phyloP scores from a whole-genome alignment of 176 grass and related monocot species.

The Cenchrus fungigraminus region DNA sequence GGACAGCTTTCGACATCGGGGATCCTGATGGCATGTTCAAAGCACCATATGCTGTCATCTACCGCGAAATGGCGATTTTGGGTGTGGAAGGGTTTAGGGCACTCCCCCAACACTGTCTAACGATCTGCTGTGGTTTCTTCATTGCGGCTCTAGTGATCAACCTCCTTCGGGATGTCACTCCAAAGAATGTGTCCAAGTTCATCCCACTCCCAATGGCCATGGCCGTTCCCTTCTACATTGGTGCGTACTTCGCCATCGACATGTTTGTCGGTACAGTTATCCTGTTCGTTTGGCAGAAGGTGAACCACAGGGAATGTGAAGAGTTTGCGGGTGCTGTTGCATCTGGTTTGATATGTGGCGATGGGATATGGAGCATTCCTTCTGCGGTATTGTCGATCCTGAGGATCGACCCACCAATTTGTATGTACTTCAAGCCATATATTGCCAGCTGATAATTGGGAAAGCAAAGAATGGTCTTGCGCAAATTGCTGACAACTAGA shows the following conservation, averaged over 20 bases:
- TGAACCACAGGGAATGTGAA: slow-evolving; percentile 71
- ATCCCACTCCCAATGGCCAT: slow-evolving; percentile 88
- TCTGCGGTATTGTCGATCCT: slow-evolving; percentile 82
- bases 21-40: slow-evolving; percentile 81
- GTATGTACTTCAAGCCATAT: slow-evolving; percentile 81
- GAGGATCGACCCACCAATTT: slow-evolving; percentile 75
- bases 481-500: background rate
- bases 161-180: slow-evolving; percentile 52
- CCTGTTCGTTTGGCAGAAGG: slow-evolving; percentile 72
- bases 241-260: slow-evolving; percentile 85
- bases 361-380: slow-evolving; percentile 88
- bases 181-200: slow-evolving; percentile 61
- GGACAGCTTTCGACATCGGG: slow-evolving; percentile 79
- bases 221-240: slow-evolving; percentile 93
- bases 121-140: slow-evolving; percentile 71
- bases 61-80: slow-evolving; percentile 82
- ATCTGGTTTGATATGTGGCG: slow-evolving; percentile 86
- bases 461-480: no score
- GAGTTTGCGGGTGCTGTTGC: slow-evolving; percentile 71
- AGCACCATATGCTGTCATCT: slow-evolving; percentile 88
- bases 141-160: slow-evolving; percentile 65
- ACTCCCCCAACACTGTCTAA: slow-evolving; percentile 72
- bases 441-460: slow-evolving; percentile 29
- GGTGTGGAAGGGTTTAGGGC: slow-evolving; percentile 74
- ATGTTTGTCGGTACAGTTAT: slow-evolving; percentile 84